Evolutionary conservation across 306 rosid genomes (phyloP).

Genomic region (Trifolium repens): DNA sequence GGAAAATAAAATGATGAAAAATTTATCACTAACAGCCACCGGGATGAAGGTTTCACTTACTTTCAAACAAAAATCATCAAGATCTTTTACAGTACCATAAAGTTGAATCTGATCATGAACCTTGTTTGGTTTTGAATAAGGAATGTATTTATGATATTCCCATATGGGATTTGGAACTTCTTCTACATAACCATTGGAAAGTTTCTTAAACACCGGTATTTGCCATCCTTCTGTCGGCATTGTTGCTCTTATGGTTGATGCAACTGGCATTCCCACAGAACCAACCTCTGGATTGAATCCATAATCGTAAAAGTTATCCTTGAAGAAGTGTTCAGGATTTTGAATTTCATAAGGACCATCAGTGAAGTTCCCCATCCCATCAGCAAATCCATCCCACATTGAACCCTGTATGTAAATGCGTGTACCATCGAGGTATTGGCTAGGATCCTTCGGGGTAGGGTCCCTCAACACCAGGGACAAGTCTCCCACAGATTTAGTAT

Average conservation of each 20-base stretch:
- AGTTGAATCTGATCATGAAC: conserved; percentile 89
- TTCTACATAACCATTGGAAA: conserved; percentile 64
- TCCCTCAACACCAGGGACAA: conserved; percentile 43
- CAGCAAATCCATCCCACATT: conserved; percentile 95
- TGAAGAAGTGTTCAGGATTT: conserved; percentile 84
- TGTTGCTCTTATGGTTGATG: conserved; percentile 90
- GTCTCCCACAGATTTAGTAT: conserved; percentile 41
- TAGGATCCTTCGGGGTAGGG: conserved; percentile 78
- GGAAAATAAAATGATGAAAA: conserved; percentile 5
- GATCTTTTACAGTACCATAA: conserved; percentile 80
- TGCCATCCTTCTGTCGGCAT: conserved; percentile 93
- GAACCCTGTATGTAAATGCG: conserved; percentile 86
- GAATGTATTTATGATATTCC: conserved; percentile 93
- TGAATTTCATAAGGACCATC: conserved; percentile 98
- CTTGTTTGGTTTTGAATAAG: conserved; percentile 80
- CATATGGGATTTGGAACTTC: conserved; percentile 95
- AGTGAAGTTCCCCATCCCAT: conserved; percentile 80
- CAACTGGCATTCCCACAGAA: conserved; percentile 88
- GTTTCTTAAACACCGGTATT: conserved; percentile 79
- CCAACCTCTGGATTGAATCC: conserved; percentile 99
- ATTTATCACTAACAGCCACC: conserved; percentile 26
- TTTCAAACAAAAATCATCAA: conserved; percentile 89
- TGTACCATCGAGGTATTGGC: conserved; percentile 92
- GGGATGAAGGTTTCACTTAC: conserved; percentile 48
- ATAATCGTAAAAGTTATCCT: conserved; percentile 57